Conservation (phyloP, 768 basidiomycete species). For the Nidularia sp. region DNA sequence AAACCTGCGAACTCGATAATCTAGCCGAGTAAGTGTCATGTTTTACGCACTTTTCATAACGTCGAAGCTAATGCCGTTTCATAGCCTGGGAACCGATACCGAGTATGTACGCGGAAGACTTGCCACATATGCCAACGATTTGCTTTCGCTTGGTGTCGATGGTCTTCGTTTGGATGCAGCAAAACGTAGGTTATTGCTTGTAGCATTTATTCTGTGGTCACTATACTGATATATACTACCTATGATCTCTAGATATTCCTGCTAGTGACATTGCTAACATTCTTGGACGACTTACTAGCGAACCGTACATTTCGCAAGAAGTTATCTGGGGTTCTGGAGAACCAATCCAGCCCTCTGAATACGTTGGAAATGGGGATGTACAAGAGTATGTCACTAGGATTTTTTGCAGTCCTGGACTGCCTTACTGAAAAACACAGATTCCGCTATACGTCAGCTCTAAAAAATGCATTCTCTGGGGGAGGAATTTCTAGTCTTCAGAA, state of each 20-base stretch:
- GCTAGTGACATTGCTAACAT: constrained; percentile 53
- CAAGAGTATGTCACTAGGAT: constrained; percentile 42
- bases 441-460: constrained; percentile 51
- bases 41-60: neutral
- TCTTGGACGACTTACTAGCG: constrained; percentile 30
- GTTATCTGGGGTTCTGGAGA: constrained; percentile 49
- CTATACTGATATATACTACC: neutral
- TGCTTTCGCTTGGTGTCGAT: constrained; percentile 58
- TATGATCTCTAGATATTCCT: constrained; percentile 42
- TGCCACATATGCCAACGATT: constrained; percentile 55
- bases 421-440: constrained; percentile 29
- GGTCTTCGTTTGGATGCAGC: constrained; percentile 63
- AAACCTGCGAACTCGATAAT: constrained; percentile 48
- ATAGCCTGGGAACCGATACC: constrained; percentile 58
- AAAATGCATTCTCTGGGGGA: constrained; percentile 45
- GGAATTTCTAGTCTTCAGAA: constrained; percentile 50
- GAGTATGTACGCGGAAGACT: constrained; percentile 53
- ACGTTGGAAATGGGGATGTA: constrained; percentile 53
- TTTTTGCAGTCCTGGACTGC: neutral
- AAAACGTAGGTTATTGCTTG: constrained; percentile 41
- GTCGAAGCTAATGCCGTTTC: neutral
- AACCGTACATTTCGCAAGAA: constrained; percentile 64
- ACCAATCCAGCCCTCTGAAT: constrained; percentile 52
- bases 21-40: constrained; percentile 43
- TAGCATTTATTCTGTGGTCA: neutral